phyloP scores from a whole-genome alignment of 2,329 filamentous ascomycete species.

The Colletotrichum abscissum region DNA sequence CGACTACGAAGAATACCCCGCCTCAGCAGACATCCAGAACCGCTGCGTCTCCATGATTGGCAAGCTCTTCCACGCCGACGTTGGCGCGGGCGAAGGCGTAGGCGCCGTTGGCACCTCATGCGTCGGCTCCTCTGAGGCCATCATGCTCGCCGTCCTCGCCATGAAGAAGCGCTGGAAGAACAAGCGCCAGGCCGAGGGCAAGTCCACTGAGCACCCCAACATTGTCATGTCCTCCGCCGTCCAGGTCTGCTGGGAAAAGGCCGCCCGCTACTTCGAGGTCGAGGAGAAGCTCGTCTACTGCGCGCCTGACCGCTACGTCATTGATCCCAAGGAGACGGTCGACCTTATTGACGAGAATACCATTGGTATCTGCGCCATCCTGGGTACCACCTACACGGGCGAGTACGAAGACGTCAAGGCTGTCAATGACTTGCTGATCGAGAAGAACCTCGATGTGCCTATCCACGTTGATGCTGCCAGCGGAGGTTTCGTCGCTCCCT shows the following conservation, averaged over 20 bases:
- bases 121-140: constrained; percentile 90
- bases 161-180: constrained; percentile 98
- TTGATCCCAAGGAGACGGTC: constrained; percentile 72
- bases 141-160: constrained; percentile 84
- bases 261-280: constrained; percentile 88
- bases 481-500: constrained; percentile 93
- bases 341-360: constrained; percentile 74
- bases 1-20: constrained; percentile 87
- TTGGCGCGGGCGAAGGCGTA: constrained; percentile 58
- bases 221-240: constrained; percentile 96
- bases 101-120: constrained; percentile 88
- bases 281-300: constrained; percentile 86
- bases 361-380: constrained; percentile 91
- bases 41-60: constrained; percentile 93
- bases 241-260: constrained; percentile 98
- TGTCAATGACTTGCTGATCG: constrained; percentile 86
- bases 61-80: constrained; percentile 85
- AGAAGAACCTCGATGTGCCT: constrained; percentile 80
- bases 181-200: constrained; percentile 83
- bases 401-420: constrained; percentile 95
- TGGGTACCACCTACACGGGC: constrained; percentile 95
- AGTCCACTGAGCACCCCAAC: constrained; percentile 84
- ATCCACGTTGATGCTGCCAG: constrained; percentile 96
- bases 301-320: constrained; percentile 69
- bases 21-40: constrained; percentile 88